Percentiles rank a stretch among this genome's conserved stretches.
These are phyloP conservation scores for Vigna hirtella DNA, from an alignment of 306 rosid genomes.

Conservation along the genomic window DNA sequence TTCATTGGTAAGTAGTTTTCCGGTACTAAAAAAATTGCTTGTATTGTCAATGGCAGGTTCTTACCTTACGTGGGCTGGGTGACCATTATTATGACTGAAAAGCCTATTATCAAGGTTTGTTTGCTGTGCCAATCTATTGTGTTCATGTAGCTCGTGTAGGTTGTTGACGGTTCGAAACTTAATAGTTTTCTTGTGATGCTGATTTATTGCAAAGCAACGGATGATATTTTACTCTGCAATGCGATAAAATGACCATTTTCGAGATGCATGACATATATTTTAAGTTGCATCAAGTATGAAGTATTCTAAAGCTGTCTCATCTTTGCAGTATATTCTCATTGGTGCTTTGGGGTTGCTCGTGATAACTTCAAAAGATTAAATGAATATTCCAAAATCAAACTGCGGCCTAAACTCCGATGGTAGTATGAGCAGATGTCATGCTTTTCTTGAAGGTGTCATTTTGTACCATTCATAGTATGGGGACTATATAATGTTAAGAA, in stretches of 20 bases:
- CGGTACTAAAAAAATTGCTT: conserved; percentile 28
- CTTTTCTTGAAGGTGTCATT: conserved; percentile 38
- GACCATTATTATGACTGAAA: conserved; percentile 94
- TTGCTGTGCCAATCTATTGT: conserved; percentile 2
- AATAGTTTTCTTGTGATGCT: not conserved
- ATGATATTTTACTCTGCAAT: not conserved
- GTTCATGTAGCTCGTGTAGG: conserved; percentile 31
- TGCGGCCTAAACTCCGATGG: conserved; percentile 27
- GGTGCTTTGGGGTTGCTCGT: conserved; percentile 95
- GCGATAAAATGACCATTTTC: conserved; percentile 7
- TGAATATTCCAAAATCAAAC: conserved; percentile 32
- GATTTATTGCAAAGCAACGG: not conserved
- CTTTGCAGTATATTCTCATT: conserved; percentile 84
- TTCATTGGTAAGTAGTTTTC: conserved; percentile 1
- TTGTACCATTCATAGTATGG: conserved; percentile 48
- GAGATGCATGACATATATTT: conserved; percentile 11
- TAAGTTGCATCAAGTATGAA: conserved; percentile 27
- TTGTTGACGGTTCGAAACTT: not conserved
- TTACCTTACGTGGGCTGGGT: conserved; percentile 98
- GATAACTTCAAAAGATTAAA: conserved; percentile 83
- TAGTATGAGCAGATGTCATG: conserved; percentile 26
- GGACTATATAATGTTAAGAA: conserved; percentile 39
- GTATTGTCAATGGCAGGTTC: conserved; percentile 60
- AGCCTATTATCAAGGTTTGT: conserved; percentile 91
- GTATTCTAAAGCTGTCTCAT: conserved; percentile 38